A percentile compares a stretch with the other conserved stretches of the same genome.
Evolutionary conservation across 108 stramenopile genomes (phyloP).

Genomic region (Bacterosira constricta): DNA sequence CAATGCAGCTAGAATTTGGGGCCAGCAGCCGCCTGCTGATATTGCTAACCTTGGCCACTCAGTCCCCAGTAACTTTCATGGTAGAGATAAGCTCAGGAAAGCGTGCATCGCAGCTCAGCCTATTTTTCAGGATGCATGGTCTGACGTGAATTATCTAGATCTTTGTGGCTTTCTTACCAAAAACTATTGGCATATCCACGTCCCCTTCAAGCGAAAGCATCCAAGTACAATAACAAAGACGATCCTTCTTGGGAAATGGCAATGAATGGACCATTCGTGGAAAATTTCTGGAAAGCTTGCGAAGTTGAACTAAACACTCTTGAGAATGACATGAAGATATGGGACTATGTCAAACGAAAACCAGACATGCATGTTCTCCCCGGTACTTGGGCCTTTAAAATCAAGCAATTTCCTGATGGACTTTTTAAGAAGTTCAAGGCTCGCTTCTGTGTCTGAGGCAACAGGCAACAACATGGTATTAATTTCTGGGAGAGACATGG

Average conservation of each 20-base stretch:
- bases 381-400: conserved; percentile 51
- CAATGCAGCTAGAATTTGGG: no score
- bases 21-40: no score
- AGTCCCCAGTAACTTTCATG: no score
- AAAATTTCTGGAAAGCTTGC: conserved; percentile 35
- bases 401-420: conserved; percentile 57
- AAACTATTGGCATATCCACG: no score
- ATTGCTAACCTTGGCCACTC: no score
- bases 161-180: no score
- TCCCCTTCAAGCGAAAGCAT: conserved; percentile 24
- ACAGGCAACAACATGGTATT: conserved; percentile 25
- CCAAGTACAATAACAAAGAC: conserved; percentile 36
- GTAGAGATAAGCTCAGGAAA: no score
- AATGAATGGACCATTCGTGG: conserved; percentile 34
- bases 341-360: conserved; percentile 11
- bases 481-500: conserved; percentile 44
- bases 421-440: conserved; percentile 55
- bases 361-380: conserved; percentile 36
- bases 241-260: conserved; percentile 39
- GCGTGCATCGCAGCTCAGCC: no score
- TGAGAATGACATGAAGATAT: conserved; percentile 15
- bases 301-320: conserved; percentile 30
- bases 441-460: conserved; percentile 47
- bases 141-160: no score
- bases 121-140: no score